phyloP scores from a whole-genome alignment of 2,329 filamentous ascomycete species.

The Tolypocladium endophyticum region DNA sequence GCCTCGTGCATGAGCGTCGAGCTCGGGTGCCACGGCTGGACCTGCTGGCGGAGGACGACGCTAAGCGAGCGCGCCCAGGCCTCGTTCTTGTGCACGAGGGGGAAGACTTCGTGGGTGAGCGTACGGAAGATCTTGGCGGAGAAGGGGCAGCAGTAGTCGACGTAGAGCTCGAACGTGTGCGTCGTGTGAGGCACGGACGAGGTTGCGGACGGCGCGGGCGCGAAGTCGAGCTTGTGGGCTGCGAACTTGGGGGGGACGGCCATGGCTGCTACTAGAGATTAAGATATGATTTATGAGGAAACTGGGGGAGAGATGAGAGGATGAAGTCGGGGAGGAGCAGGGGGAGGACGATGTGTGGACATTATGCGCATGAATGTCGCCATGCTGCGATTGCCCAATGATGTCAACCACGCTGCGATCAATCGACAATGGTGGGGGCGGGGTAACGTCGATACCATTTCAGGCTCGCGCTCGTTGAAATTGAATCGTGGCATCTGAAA shows the following conservation, averaged over 20 bases:
- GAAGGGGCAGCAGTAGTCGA: constrained; percentile 84
- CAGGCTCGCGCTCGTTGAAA: background rate
- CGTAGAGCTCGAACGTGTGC: constrained; percentile 56
- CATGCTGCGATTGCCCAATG: background rate
- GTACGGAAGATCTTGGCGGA: constrained; percentile 65
- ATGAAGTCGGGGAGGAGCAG: background rate
- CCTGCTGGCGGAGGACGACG: constrained; percentile 80
- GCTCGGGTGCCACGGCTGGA: constrained; percentile 92
- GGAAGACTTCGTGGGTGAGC: constrained; percentile 55
- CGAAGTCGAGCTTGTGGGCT: constrained; percentile 54
- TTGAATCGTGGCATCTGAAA: background rate
- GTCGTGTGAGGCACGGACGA: constrained; percentile 30
- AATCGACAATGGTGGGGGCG: background rate
- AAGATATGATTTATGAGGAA: background rate
- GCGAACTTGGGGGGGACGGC: constrained; percentile 69
- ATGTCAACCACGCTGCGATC: background rate
- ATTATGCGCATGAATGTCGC: background rate
- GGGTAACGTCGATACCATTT: background rate
- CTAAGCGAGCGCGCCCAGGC: constrained; percentile 46
- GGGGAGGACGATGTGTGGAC: background rate
- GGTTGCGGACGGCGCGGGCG: constrained; percentile 19
- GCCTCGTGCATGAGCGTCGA: constrained; percentile 76
- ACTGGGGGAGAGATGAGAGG: background rate
- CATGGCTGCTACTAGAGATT: constrained; percentile 35
- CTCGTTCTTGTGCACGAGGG: constrained; percentile 53